Conservation (phyloP, 306 rosid species). For the Trifolium subterraneum region DNA sequence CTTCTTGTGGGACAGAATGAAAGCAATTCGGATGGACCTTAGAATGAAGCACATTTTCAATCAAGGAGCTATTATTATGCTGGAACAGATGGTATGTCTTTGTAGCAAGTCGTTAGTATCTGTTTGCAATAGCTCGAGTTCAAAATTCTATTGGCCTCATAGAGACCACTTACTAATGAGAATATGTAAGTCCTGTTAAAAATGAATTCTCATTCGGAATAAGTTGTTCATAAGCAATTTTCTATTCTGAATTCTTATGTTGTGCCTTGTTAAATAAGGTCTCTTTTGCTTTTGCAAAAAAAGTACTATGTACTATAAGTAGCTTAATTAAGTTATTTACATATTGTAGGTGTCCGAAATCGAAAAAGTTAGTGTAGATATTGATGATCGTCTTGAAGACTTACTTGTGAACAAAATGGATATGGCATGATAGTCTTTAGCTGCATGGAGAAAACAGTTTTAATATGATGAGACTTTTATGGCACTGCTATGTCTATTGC, state of each 20-base stretch:
- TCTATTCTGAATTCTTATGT: too few relatives aligned
- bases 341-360: too few relatives aligned
- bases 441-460: conserved; percentile 9
- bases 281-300: too few relatives aligned
- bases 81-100: conserved; percentile 90
- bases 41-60: conserved; percentile 98
- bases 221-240: too few relatives aligned
- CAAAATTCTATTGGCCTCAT: background rate
- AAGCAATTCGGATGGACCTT: conserved; percentile 95
- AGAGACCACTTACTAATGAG: conserved; percentile 28
- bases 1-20: conserved; percentile 99
- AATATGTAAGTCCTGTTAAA: conserved; percentile 7
- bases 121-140: conserved; percentile 37
- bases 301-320: too few relatives aligned
- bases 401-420: too few relatives aligned
- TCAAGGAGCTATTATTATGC: conserved; percentile 77
- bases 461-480: conserved; percentile 11
- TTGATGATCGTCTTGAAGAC: too few relatives aligned
- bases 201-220: too few relatives aligned
- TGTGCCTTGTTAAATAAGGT: too few relatives aligned
- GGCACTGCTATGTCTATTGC: background rate
- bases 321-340: too few relatives aligned
- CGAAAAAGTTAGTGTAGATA: too few relatives aligned
- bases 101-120: conserved; percentile 27
- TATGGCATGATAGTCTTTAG: conserved; percentile 25